A percentile compares a stretch with the other conserved stretches of the same genome.
These are phyloP conservation scores for Arabis alpina DNA, from an alignment of 345 rosid genomes.

Conservation along the genomic window DNA sequence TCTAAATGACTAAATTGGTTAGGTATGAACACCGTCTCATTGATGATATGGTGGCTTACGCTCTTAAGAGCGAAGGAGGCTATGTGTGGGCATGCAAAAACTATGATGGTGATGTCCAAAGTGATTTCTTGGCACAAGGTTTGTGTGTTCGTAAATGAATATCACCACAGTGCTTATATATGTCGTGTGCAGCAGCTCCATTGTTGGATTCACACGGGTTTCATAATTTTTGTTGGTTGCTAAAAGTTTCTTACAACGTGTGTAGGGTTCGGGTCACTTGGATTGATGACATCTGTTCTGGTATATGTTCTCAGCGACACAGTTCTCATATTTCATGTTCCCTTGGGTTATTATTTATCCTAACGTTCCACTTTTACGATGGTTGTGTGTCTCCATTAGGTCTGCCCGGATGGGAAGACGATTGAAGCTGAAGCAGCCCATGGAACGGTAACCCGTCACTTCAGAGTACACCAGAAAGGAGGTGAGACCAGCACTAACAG, in stretches of 20 bases:
- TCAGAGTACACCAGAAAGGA: slow-evolving; percentile 96
- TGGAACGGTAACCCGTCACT: slow-evolving; percentile 97
- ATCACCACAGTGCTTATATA: neutral
- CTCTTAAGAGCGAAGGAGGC: slow-evolving; percentile 96
- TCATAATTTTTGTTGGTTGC: neutral
- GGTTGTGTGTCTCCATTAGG: slow-evolving; percentile 53
- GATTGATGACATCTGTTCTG: slow-evolving; percentile 98
- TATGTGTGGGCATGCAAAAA: slow-evolving; percentile 99
- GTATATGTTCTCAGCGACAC: slow-evolving; percentile 38
- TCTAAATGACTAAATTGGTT: slow-evolving; percentile 33
- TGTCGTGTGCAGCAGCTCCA: neutral
- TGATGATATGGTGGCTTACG: slow-evolving; percentile 99
- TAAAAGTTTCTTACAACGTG: slow-evolving; percentile 31
- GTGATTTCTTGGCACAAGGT: slow-evolving; percentile 99
- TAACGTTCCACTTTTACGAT: slow-evolving; percentile 13
- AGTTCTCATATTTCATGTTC: slow-evolving; percentile 12
- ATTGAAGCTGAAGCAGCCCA: slow-evolving; percentile 99
- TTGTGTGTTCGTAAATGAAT: slow-evolving; percentile 16
- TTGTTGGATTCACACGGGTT: neutral
- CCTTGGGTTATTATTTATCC: slow-evolving; percentile 2
- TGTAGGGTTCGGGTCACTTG: slow-evolving; percentile 96
- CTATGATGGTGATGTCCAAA: slow-evolving; percentile 99
- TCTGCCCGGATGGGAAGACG: slow-evolving; percentile 98
- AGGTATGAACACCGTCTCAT: slow-evolving; percentile 99
- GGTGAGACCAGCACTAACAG: slow-evolving; percentile 99